phyloP scores from a whole-genome alignment of 192 early-diverging fungal genomes.

The Entrophospora sp. region DNA sequence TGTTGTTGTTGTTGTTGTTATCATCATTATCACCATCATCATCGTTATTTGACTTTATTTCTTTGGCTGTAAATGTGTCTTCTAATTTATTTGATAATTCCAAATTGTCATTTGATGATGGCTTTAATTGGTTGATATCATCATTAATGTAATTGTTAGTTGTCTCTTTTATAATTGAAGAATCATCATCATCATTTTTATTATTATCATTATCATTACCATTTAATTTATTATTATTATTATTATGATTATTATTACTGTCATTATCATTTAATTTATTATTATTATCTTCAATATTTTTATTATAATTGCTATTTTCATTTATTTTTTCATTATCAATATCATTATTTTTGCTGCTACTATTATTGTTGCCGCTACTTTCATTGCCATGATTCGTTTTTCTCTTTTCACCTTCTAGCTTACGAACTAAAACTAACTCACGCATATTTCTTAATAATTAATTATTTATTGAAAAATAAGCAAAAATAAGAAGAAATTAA shows the following conservation, averaged over 20 bases:
- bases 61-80: too few relatives aligned
- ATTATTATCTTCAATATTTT: too few relatives aligned
- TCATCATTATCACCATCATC: background rate
- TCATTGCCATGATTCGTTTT: too few relatives aligned
- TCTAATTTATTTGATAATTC: too few relatives aligned
- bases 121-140: background rate
- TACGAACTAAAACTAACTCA: constrained; percentile 18
- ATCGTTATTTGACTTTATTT: background rate
- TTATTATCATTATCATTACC: background rate
- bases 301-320: too few relatives aligned
- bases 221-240: background rate
- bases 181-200: background rate
- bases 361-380: too few relatives aligned
- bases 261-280: background rate
- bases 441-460: constrained; percentile 7
- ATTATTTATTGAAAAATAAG: background rate
- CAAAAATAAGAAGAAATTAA: background rate
- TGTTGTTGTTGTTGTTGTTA: background rate
- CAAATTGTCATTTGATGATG: too few relatives aligned
- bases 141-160: background rate
- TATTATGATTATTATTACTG: background rate
- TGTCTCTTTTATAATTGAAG: background rate
- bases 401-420: constrained; percentile 15
- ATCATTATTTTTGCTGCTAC: background rate
- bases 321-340: background rate